Evolutionary conservation across 2,329 filamentous ascomycete genomes (phyloP), one percentile per base, ranked within the genome.

Genomic region (Exophiala sp.): DNA sequence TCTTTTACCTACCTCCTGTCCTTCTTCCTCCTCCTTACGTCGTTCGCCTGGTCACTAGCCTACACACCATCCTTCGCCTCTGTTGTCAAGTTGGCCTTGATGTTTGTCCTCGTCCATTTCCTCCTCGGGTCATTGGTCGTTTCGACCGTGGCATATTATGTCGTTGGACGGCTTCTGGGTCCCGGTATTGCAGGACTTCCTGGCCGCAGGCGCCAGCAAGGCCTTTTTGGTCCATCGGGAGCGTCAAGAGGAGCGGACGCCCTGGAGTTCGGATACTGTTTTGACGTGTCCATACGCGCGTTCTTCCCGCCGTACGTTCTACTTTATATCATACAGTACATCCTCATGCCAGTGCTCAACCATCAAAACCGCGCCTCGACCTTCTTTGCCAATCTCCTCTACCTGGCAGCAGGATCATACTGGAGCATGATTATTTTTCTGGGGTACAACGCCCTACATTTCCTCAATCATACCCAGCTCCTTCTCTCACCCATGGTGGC

Each of bases 201-300:
- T 2, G 71, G 77, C 76, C 43, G 56, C 71, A 51, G 67, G 62
- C 53, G 68, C 53, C 42, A 65, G 74, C 70, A 77, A 61, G 80
- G 81, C 1, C 65, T 84, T 5, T 83, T 84, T 60, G 71, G 75
- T 3, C 76, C 79, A 46, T 73, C 76, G 0, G 69, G 68, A 2
- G 72, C 71, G 9, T 45, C 53, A 23, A 46, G 46, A 35, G 70
- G 69, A 8, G 70, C 72, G 23, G 80, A 83, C 47, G 77, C 77
- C 52, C 65, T 85, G 54, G 82, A 85, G 62, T 85, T 85, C 67
- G 82, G 82, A 46, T 85, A 85, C 63, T 85, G 82, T 65, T 85
- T 84, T 67, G 82, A 85, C 68, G 82, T 83, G 16, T 77, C 79
- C 0, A 85, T 83, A 32, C 73, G 82, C 30, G 81, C 81, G 0